phyloP scores from a whole-genome alignment of 345 rosid species.

The Salix viminalis region DNA sequence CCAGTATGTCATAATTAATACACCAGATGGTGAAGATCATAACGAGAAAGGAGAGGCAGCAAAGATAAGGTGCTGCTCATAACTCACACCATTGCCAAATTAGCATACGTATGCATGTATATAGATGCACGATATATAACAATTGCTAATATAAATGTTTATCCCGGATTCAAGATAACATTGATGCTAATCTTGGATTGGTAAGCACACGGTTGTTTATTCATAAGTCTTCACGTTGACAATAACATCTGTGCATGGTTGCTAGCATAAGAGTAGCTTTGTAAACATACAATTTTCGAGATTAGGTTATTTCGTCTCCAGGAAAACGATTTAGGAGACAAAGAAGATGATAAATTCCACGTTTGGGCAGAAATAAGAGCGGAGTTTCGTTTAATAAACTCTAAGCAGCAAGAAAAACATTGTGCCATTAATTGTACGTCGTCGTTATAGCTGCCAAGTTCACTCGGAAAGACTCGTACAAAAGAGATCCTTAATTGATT shows the following conservation, averaged over 20 bases:
- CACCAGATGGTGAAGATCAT: background rate
- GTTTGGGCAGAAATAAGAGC: too few relatives aligned
- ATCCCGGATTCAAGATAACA: constrained; percentile 2
- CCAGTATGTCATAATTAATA: background rate
- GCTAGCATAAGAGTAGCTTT: background rate
- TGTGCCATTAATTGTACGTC: background rate
- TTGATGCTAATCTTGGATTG: background rate
- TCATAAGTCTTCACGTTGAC: background rate
- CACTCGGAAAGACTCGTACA: background rate
- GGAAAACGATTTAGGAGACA: background rate
- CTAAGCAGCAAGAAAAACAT: background rate
- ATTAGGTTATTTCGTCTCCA: constrained; percentile 2
- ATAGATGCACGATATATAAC: background rate
- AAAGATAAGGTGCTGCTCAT: background rate
- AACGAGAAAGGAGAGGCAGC: background rate
- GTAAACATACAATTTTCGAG: constrained; percentile 7
- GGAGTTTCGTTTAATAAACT: background rate
- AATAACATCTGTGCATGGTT: background rate
- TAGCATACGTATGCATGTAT: background rate
- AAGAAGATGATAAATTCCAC: background rate
- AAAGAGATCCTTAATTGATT: background rate
- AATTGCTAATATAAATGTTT: background rate
- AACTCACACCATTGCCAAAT: background rate
- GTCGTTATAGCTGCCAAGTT: background rate
- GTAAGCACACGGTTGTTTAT: background rate